These are phyloP conservation scores for Rhododendron ferrugineum DNA, from an alignment of 148 eudicot genomes.

Conservation along the genomic window DNA sequence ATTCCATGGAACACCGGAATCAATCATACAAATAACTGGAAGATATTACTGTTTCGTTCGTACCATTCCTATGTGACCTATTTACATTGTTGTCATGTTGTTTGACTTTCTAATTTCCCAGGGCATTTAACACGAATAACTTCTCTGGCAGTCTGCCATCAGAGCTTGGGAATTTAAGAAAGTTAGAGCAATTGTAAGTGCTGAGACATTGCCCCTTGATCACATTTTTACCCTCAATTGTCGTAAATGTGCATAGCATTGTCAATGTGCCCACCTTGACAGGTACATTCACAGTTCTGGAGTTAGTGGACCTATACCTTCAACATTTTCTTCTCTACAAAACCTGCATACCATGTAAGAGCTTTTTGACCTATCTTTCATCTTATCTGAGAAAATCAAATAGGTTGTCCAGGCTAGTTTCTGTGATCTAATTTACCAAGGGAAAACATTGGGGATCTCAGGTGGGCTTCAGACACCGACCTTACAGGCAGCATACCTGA, in stretches of 20 bases:
- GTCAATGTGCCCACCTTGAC: constrained; percentile 9
- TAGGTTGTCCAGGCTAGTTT: not conserved
- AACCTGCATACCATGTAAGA: constrained; percentile 50
- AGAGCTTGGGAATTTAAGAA: too few species aligned
- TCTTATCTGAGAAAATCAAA: not conserved
- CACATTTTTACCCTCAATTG: not conserved
- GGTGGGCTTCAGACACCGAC: constrained; percentile 73
- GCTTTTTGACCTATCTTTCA: constrained; percentile 5
- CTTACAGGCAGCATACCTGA: constrained; percentile 62
- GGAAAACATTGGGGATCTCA: constrained; percentile 21
- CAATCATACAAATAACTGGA: not conserved
- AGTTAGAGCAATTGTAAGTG: too few species aligned
- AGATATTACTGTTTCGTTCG: not conserved
- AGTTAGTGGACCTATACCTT: constrained; percentile 66
- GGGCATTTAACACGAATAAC: too few species aligned
- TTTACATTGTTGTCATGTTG: not conserved
- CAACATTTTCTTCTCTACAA: constrained; percentile 47
- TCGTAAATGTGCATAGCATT: not conserved
- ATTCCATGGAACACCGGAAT: not conserved
- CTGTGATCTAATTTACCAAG: not conserved
- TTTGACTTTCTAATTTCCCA: not conserved
- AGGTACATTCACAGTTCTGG: constrained; percentile 70
- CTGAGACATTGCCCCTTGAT: not conserved
- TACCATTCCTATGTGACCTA: not conserved
- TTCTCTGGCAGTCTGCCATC: too few species aligned